Evolutionary conservation across 2,329 filamentous ascomycete species (phyloP).

Genomic region (Periconia digitata): DNA sequence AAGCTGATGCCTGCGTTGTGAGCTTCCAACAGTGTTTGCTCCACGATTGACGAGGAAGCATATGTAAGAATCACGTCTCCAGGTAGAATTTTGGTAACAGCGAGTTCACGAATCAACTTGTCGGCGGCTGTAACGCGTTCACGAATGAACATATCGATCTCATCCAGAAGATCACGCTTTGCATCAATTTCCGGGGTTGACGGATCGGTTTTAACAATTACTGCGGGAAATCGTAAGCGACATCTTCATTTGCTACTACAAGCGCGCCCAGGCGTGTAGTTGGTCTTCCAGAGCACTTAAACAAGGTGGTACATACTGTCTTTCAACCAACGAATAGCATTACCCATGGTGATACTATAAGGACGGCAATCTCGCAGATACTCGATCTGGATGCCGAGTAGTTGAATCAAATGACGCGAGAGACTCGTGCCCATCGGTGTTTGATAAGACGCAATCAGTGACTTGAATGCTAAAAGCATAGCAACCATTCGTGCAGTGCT

Average conservation of each 20-base stretch:
- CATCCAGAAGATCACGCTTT: conserved; percentile 74
- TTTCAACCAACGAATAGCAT: conserved; percentile 93
- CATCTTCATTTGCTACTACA: background rate
- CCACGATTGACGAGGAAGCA: conserved; percentile 82
- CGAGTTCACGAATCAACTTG: conserved; percentile 77
- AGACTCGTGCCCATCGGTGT: conserved; percentile 84
- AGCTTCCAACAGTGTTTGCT: conserved; percentile 76
- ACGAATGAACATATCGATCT: conserved; percentile 86
- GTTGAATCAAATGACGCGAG: conserved; percentile 87
- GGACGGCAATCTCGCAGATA: conserved; percentile 93
- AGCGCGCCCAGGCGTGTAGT: background rate
- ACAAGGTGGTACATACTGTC: conserved; percentile 46
- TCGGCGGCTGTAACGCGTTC: conserved; percentile 88
- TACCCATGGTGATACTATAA: conserved; percentile 95
- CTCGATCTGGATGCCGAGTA: conserved; percentile 91
- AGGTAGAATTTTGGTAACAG: conserved; percentile 72
- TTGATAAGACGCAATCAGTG: conserved; percentile 89
- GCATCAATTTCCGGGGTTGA: conserved; percentile 79
- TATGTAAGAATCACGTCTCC: conserved; percentile 86
- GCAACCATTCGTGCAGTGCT: conserved; percentile 86
- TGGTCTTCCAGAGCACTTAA: too few relatives aligned
- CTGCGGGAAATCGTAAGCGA: conserved; percentile 31
- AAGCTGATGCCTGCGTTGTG: conserved; percentile 71
- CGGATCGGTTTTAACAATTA: conserved; percentile 87
- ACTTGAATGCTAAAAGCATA: conserved; percentile 86